Evolutionary conservation across 768 basidiomycete species (phyloP), one percentile per base, ranked within the genome.

Genomic region (Tulasnella sp.): DNA sequence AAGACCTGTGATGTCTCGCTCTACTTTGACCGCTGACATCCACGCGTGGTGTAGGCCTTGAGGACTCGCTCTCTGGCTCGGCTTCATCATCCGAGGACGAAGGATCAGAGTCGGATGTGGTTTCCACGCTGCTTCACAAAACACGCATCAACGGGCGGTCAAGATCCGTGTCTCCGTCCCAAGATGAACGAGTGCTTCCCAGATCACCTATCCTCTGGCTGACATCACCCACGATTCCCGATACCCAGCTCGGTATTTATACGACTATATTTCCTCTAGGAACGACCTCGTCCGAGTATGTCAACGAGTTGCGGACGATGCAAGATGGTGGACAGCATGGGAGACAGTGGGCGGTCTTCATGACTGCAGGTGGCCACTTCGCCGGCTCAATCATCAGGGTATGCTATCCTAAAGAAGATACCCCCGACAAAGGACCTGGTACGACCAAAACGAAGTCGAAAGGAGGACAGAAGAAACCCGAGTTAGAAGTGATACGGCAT

Each of bases 291-390:
- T 65, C 71, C 0, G 69, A 70, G 8, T 84, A 87, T 68, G 71
- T 93, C 8, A 66, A 77, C 1, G 81, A 83, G 62, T 72, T 94
- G 21, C 78, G 73, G 64, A 72, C 72, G n/a, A 77, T 92, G 75
- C 92, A 92, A 69, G 65, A 66, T 3, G 71, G 73, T 7, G 70
- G 73, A 11, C 71, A 73, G 13, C 73, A 76, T 17, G 88, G 83
- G 15, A 76, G 92, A 41, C 86, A 80, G 61, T 95, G 94, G 88
- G 89, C 92, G 0, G 71, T 98, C 78, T 87, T 99, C 67, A 96
- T 97, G 92, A 83, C 86, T 42, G 96, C 96, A 0, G 94, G 96
- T 21, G 96, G 96, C 10, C 96, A 99, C 71, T 98, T 99, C 72
- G 96, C 96, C 13, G 96, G 95, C 24, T 86, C 92, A 58, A 77